A percentile compares a stretch with the other conserved stretches of the same genome.
phyloP scores from a whole-genome alignment of 2,329 filamentous ascomycete species.

The Botrytis deweyae region DNA sequence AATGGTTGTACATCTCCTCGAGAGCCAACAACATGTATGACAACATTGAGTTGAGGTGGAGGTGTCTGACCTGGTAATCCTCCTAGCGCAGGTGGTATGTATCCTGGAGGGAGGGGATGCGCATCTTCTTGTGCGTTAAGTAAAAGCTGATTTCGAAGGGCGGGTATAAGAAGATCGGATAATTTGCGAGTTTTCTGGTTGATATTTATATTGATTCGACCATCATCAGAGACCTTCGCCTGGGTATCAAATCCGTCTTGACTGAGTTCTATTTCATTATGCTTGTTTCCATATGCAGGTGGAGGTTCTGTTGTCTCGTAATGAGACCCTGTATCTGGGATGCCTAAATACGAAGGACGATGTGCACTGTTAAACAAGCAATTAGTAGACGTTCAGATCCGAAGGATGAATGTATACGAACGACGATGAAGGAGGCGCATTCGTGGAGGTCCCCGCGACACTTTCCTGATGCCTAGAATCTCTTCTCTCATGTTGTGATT shows the following conservation, averaged over 20 bases:
- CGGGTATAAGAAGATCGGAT: slow-evolving; percentile 65
- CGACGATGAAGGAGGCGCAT: slow-evolving; percentile 4
- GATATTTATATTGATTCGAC: slow-evolving; percentile 77
- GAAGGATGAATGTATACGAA: slow-evolving; percentile 3
- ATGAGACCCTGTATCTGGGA: slow-evolving; percentile 28
- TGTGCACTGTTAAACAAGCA: not conserved
- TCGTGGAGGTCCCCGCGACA: not conserved
- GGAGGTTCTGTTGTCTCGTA: slow-evolving; percentile 39
- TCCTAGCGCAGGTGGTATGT: slow-evolving; percentile 71
- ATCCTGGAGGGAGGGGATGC: slow-evolving; percentile 59
- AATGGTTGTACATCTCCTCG: slow-evolving; percentile 77
- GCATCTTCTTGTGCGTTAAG: slow-evolving; percentile 47
- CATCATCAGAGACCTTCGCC: slow-evolving; percentile 66
- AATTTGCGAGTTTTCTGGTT: slow-evolving; percentile 67
- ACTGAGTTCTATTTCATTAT: slow-evolving; percentile 57
- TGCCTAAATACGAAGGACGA: slow-evolving; percentile 23
- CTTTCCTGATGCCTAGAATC: slow-evolving; percentile 8
- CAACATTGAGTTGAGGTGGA: slow-evolving; percentile 63
- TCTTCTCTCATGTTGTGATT: slow-evolving; percentile 19
- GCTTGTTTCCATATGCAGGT: slow-evolving; percentile 59
- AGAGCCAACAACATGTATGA: slow-evolving; percentile 73
- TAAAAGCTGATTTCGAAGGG: slow-evolving; percentile 54
- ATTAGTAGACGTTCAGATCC: not conserved
- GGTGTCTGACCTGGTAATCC: slow-evolving; percentile 59
- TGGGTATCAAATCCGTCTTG: slow-evolving; percentile 63